These are phyloP conservation scores for Basidiobolus meristosporus DNA, from an alignment of 371 early-diverging fungal species.

Conservation along the genomic window DNA sequence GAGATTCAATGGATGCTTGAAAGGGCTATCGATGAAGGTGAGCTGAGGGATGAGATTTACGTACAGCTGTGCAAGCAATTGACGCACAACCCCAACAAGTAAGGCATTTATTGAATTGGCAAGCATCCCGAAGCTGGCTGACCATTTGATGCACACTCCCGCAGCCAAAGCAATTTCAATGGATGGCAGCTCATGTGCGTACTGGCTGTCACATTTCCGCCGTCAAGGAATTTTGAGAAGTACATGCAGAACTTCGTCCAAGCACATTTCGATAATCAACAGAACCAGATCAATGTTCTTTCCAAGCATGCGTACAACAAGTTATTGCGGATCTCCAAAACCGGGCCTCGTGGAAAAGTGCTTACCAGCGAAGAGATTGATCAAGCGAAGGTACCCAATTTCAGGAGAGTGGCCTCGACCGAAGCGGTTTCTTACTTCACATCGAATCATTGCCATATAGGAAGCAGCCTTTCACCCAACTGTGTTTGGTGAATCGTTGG, in stretches of 20 bases:
- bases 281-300: constrained; percentile 28
- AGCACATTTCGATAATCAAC: constrained; percentile 23
- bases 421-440: not conserved
- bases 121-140: not conserved
- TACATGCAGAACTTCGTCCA: constrained; percentile 65
- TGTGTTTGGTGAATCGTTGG: constrained; percentile 84
- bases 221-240: constrained; percentile 71
- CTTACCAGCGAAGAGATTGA: constrained; percentile 59
- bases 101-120: constrained; percentile 5
- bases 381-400: constrained; percentile 23
- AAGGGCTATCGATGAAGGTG: constrained; percentile 48
- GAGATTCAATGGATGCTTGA: constrained; percentile 61
- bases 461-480: constrained; percentile 76
- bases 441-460: not conserved
- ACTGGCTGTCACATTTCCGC: constrained; percentile 67
- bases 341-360: constrained; percentile 66
- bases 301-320: constrained; percentile 36
- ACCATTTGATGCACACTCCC: not conserved
- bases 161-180: constrained; percentile 38
- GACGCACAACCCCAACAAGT: constrained; percentile 58
- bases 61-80: constrained; percentile 86
- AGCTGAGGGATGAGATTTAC: constrained; percentile 82
- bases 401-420: too few relatives aligned
- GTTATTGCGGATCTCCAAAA: constrained; percentile 44
- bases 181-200: constrained; percentile 83